Evolutionary conservation across 108 stramenopile genomes (phyloP).

Genomic region (Skeletonema potamos): DNA sequence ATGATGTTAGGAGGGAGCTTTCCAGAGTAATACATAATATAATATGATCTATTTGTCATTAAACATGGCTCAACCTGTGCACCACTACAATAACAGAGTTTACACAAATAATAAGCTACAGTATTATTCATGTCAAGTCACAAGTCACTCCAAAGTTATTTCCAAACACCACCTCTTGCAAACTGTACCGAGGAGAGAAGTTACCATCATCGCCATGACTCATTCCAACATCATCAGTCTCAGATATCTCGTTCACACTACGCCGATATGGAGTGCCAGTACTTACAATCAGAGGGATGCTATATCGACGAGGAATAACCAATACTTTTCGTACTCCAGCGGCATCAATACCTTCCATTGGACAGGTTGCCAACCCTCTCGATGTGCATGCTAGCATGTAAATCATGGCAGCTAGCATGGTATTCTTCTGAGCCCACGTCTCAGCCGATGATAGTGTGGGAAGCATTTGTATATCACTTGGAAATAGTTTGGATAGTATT

Average conservation of each 20-base stretch:
- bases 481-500: slow-evolving; percentile 28
- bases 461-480: slow-evolving; percentile 37
- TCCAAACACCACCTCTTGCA: slow-evolving; percentile 55
- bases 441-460: slow-evolving; percentile 77
- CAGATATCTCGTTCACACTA: slow-evolving; percentile 14
- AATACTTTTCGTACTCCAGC: slow-evolving; percentile 63
- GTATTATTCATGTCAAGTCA: neutral
- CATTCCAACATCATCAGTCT: slow-evolving; percentile 66
- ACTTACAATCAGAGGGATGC: slow-evolving; percentile 71
- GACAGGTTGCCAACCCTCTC: slow-evolving; percentile 80
- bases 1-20: neutral
- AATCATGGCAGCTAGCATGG: slow-evolving; percentile 89
- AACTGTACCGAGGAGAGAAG: slow-evolving; percentile 51
- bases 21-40: neutral
- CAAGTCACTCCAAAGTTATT: slow-evolving; percentile 46
- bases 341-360: slow-evolving; percentile 88
- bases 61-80: neutral
- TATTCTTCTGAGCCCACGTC: slow-evolving; percentile 90
- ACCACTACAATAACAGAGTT: neutral
- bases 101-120: neutral
- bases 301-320: slow-evolving; percentile 63
- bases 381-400: slow-evolving; percentile 85
- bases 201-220: slow-evolving; percentile 48
- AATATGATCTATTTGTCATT: neutral
- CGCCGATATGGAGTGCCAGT: slow-evolving; percentile 52